Percentiles rank a stretch among this genome's conserved stretches.
phyloP scores from a whole-genome alignment of 2,329 filamentous ascomycete genomes.

The Exophiala aquamarina region DNA sequence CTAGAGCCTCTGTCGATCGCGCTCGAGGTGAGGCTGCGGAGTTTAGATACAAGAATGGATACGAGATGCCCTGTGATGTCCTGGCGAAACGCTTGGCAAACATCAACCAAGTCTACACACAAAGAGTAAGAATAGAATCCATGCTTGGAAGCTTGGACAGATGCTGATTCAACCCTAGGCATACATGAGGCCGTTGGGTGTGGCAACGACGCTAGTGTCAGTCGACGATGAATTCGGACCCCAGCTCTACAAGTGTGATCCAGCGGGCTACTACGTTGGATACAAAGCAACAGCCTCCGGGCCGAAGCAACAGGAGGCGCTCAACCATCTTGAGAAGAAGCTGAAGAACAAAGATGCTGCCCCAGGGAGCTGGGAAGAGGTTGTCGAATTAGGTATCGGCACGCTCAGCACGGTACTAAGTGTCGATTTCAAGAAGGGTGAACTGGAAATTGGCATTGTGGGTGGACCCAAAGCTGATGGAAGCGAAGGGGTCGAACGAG shows the following conservation, averaged over 20 bases:
- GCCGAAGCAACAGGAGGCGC: slow-evolving; percentile 96
- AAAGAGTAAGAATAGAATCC: slow-evolving; percentile 64
- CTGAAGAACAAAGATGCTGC: slow-evolving; percentile 98
- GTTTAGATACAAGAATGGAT: slow-evolving; percentile 97
- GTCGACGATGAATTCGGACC: slow-evolving; percentile 89
- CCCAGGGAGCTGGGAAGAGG: slow-evolving; percentile 92
- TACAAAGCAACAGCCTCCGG: slow-evolving; percentile 98
- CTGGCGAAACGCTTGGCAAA: slow-evolving; percentile 96
- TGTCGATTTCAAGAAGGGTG: slow-evolving; percentile 99
- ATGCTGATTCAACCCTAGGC: slow-evolving; percentile 55
- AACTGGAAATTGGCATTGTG: slow-evolving; percentile 97
- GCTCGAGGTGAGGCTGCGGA: slow-evolving; percentile 95
- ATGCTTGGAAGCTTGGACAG: neutral
- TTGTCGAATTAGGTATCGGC: slow-evolving; percentile 94
- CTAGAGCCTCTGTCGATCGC: slow-evolving; percentile 85
- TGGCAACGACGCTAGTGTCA: slow-evolving; percentile 92
- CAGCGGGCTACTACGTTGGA: slow-evolving; percentile 94
- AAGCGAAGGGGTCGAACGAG: slow-evolving; percentile 73
- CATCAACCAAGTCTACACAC: slow-evolving; percentile 99
- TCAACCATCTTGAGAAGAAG: slow-evolving; percentile 99
- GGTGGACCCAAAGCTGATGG: slow-evolving; percentile 82
- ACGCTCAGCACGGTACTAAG: slow-evolving; percentile 94
- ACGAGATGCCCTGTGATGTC: slow-evolving; percentile 99
- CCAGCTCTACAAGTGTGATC: slow-evolving; percentile 97
- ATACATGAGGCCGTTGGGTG: slow-evolving; percentile 96